A percentile compares a stretch with the other conserved stretches of the same genome.
phyloP scores from a whole-genome alignment of 2,329 filamentous ascomycete genomes.

The Colletotrichum tofieldiae region DNA sequence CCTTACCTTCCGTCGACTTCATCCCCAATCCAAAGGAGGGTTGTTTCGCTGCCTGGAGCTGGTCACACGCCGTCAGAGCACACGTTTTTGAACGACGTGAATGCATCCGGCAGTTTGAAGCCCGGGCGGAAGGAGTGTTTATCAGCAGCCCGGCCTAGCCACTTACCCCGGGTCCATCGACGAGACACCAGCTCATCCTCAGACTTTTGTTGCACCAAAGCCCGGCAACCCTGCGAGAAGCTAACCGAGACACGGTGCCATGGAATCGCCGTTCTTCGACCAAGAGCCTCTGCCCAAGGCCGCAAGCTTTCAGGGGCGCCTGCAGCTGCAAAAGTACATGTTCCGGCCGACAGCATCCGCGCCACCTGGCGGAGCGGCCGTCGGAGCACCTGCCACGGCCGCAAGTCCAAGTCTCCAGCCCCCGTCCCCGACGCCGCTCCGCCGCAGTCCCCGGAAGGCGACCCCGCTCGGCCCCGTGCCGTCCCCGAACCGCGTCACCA shows the following conservation, averaged over 20 bases:
- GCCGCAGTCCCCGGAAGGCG: conserved; percentile 52
- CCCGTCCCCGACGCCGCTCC: conserved; percentile 44
- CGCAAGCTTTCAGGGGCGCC: conserved; percentile 61
- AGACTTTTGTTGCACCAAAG: neutral
- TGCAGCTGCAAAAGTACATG: conserved; percentile 62
- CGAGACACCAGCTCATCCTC: too few relatives aligned
- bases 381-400: neutral
- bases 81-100: neutral
- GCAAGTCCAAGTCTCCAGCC: neutral
- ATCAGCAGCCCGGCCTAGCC: too few relatives aligned
- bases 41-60: neutral
- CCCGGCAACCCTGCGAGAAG: neutral
- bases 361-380: neutral
- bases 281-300: conserved; percentile 38
- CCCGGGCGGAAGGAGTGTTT: neutral
- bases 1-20: neutral
- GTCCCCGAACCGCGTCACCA: conserved; percentile 25
- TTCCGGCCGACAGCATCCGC: conserved; percentile 48
- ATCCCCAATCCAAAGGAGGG: neutral
- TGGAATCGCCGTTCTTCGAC: conserved; percentile 37
- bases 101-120: neutral
- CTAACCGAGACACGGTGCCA: neutral
- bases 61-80: neutral
- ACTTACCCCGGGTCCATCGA: too few relatives aligned
- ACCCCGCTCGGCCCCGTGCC: conserved; percentile 41